phyloP scores from a whole-genome alignment of 192 early-diverging fungal species.

The Coemansia sp. region DNA sequence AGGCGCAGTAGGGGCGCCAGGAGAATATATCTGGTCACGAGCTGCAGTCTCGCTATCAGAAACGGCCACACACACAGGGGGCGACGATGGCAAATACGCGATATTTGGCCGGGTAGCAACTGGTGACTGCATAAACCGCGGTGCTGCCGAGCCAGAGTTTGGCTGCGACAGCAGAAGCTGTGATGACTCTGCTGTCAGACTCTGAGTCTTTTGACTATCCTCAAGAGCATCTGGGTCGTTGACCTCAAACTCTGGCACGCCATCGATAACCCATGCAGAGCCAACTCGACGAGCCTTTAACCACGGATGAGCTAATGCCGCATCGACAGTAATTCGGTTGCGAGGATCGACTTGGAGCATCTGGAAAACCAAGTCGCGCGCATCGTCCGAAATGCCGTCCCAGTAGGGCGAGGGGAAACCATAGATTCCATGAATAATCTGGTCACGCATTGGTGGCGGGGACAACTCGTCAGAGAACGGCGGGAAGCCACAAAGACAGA shows the following conservation, averaged over 20 bases:
- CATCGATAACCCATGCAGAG: constrained; percentile 29
- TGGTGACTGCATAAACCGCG: constrained; percentile 7
- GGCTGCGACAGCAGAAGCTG: constrained; percentile 26
- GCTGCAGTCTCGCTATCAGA: not conserved
- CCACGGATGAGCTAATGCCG: constrained; percentile 58
- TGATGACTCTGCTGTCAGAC: constrained; percentile 40
- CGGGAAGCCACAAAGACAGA: constrained; percentile 84
- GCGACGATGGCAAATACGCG: constrained; percentile 7
- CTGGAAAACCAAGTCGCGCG: constrained; percentile 53
- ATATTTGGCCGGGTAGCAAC: constrained; percentile 1
- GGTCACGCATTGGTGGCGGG: constrained; percentile 62
- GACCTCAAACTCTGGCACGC: constrained; percentile 25
- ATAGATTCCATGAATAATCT: constrained; percentile 67
- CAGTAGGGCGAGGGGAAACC: constrained; percentile 78
- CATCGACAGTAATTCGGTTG: constrained; percentile 53
- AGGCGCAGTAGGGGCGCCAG: constrained; percentile 4
- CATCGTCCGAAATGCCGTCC: constrained; percentile 65
- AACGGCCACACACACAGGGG: not conserved
- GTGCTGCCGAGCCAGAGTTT: not conserved
- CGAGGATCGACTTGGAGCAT: constrained; percentile 54
- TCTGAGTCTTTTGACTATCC: constrained; percentile 48
- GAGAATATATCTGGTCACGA: constrained; percentile 2
- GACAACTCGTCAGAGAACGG: constrained; percentile 72
- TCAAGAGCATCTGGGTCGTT: constrained; percentile 36
- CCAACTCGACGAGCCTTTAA: constrained; percentile 32